A percentile compares a stretch with the other conserved stretches of the same genome.
Evolutionary conservation across 202 grass and related monocot genomes (phyloP).

Genomic region (Elaeis oleifera): DNA sequence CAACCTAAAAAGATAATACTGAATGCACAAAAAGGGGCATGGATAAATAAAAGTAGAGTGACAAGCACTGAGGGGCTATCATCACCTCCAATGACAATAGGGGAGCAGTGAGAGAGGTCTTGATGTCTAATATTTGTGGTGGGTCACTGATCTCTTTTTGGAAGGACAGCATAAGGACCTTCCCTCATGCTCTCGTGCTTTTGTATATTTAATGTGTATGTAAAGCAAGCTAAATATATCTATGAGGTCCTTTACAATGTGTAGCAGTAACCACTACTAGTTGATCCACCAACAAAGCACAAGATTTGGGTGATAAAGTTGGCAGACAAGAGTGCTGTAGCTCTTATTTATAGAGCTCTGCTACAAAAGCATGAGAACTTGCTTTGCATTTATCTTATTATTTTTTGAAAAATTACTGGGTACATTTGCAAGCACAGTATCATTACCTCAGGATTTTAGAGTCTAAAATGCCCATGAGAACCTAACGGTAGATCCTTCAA

Average conservation of each 20-base stretch:
- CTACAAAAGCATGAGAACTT: no score
- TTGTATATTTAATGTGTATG: conserved; percentile 32
- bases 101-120: conserved; percentile 2
- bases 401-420: no score
- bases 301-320: no score
- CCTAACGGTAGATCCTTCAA: background rate
- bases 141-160: conserved; percentile 30
- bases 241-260: background rate
- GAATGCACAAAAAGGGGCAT: background rate
- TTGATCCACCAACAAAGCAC: no score
- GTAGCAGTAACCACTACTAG: no score
- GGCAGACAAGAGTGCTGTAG: no score
- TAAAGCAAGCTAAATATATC: conserved; percentile 25
- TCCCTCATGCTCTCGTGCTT: conserved; percentile 31
- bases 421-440: no score
- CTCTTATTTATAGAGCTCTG: no score
- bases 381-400: no score
- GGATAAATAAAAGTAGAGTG: background rate
- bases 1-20: conserved; percentile 4
- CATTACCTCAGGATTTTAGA: no score
- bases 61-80: conserved; percentile 13
- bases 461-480: background rate
- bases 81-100: conserved; percentile 18
- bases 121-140: conserved; percentile 11
- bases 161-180: conserved; percentile 17